These are phyloP conservation scores for Tephrocybe sp. DNA, from an alignment of 768 basidiomycete species.

Conservation along the genomic window DNA sequence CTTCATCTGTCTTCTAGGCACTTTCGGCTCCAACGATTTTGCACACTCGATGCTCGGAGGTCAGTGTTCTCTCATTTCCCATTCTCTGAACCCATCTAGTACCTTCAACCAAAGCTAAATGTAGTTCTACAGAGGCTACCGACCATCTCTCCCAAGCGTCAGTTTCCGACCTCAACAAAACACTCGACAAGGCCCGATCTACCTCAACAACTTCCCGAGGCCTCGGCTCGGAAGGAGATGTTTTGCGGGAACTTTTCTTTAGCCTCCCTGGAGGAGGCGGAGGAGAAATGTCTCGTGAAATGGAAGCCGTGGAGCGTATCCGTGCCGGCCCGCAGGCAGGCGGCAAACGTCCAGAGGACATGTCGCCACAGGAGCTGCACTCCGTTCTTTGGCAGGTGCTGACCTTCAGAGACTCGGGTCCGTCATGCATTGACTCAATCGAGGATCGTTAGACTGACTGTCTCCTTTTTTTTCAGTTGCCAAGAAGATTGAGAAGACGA, in stretches of 20 bases:
- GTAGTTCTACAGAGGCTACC: constrained; percentile 10
- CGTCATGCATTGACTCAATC: constrained; percentile 14
- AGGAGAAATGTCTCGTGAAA: constrained; percentile 66
- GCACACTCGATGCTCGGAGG: constrained; percentile 74
- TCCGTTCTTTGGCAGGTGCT: constrained; percentile 82
- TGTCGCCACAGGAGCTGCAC: constrained; percentile 90
- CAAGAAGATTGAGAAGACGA: constrained; percentile 74
- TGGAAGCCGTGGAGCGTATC: constrained; percentile 73
- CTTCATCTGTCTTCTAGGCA: constrained; percentile 37
- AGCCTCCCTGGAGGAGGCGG: constrained; percentile 63
- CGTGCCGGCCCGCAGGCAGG: constrained; percentile 57
- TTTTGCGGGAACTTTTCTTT: constrained; percentile 61
- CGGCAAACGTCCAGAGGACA: constrained; percentile 72
- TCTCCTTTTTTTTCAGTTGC: constrained; percentile 39
- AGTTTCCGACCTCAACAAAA: constrained; percentile 82
- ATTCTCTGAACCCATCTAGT: background rate
- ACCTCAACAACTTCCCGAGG: constrained; percentile 30
- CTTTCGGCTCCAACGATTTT: constrained; percentile 81
- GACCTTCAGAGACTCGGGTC: constrained; percentile 79
- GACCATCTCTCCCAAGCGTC: constrained; percentile 56
- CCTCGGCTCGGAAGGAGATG: constrained; percentile 34
- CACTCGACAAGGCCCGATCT: constrained; percentile 70
- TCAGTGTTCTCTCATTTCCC: constrained; percentile 15
- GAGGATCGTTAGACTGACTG: background rate
- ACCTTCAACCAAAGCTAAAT: background rate